Evolutionary conservation across 192 early-diverging fungal species (phyloP).

Genomic region (Pilaira anomala): DNA sequence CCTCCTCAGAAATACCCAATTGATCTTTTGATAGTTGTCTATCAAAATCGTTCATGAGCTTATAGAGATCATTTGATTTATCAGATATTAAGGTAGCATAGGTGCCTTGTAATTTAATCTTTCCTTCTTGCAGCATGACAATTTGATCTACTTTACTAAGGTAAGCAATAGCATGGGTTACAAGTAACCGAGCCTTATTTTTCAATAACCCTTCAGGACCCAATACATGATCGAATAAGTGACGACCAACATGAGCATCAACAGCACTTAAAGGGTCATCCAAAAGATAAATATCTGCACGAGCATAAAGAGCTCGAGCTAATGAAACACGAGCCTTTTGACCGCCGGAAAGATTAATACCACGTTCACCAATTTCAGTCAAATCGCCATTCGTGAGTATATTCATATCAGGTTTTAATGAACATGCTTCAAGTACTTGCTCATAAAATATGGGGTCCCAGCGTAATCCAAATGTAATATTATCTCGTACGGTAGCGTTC

Average conservation of each 20-base stretch:
- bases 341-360: constrained; percentile 89
- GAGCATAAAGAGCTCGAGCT: constrained; percentile 83
- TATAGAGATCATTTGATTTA: constrained; percentile 54
- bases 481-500: constrained; percentile 89
- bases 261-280: constrained; percentile 66
- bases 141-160: constrained; percentile 63
- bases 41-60: constrained; percentile 75
- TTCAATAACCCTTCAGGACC: constrained; percentile 80
- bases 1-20: constrained; percentile 16
- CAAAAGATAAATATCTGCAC: constrained; percentile 84
- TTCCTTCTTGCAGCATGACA: constrained; percentile 71
- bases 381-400: constrained; percentile 82
- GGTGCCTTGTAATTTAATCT: constrained; percentile 63
- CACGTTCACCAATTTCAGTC: constrained; percentile 91
- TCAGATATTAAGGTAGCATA: constrained; percentile 62
- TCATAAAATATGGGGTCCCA: constrained; percentile 77
- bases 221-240: constrained; percentile 85
- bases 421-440: constrained; percentile 71
- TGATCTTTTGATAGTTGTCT: constrained; percentile 34
- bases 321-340: constrained; percentile 73
- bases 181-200: constrained; percentile 75
- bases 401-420: constrained; percentile 77
- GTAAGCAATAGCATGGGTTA: constrained; percentile 79
- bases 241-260: constrained; percentile 61
- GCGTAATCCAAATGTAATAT: constrained; percentile 83